Evolutionary conservation across 768 basidiomycete species (phyloP), one percentile per base, ranked within the genome.

Genomic region (Clathrus columnatus): DNA sequence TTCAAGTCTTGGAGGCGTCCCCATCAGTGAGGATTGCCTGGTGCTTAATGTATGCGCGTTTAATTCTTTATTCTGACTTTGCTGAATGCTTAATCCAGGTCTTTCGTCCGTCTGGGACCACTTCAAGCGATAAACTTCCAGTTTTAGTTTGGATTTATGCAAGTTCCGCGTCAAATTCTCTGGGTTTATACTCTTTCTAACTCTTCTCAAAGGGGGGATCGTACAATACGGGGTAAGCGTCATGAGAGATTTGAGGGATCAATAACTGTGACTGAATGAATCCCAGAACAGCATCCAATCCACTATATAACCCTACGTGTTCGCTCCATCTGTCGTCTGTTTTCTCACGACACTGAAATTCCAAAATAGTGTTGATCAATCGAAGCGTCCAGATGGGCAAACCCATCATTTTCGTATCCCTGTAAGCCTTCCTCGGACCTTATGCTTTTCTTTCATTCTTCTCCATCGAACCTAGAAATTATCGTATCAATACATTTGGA

Each of bases 21-120:
- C 72, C 2, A 68, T 74, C 4, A 68, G 67, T 5, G 81, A 83
- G 62, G 76, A 81, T 54, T 83, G 82, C 56, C 61, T 83, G 18
- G 70, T 67, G 43, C 64, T 83, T 45, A 82, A 83, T 59, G 82
- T 75, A 53, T 11, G 70, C 54, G 17, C 47, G 7, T 30, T n/a
- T 8, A 2, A 20, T 18, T 47, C 36, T 29, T 23, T 54, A 20
- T 24, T 10, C 3, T 7, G 27, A 50, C 2, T 56, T 29, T 14
- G 41, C 45, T 52, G 17, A 27, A 10, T 21, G 10, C 14, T 36
- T 8, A 18, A 4, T 7, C 11, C 43, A 70, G 69, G 58, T 68
- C 8, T 70, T 63, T 62, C 59, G 69, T 11, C 69, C 69, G 4
- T 50, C 57, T 20, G 59, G 58, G 21, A 67, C 66, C 6, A 56